phyloP scores from a whole-genome alignment of 2,329 filamentous ascomycete genomes.

The Sclerotinia glacialis region DNA sequence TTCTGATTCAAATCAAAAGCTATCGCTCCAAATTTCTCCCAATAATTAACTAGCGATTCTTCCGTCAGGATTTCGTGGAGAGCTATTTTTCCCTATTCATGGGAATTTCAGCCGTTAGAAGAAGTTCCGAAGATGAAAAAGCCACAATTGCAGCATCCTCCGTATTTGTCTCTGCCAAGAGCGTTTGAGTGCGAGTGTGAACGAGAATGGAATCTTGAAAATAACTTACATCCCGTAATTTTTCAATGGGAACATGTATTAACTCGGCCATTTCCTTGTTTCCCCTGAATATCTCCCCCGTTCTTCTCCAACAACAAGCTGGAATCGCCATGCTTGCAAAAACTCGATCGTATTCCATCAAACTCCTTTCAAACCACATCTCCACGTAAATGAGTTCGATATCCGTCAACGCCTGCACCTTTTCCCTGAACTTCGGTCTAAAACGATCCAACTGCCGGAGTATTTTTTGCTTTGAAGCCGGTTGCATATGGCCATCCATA shows the following conservation, averaged over 20 bases:
- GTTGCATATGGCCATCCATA: conserved; percentile 83
- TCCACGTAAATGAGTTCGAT: conserved; percentile 93
- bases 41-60: conserved; percentile 92
- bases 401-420: conserved; percentile 87
- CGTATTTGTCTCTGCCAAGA: conserved; percentile 2
- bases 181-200: conserved; percentile 4
- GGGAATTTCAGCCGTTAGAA: conserved; percentile 15
- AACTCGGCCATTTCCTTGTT: conserved; percentile 99
- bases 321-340: conserved; percentile 99
- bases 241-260: conserved; percentile 88
- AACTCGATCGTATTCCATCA: conserved; percentile 98
- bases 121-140: background rate
- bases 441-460: conserved; percentile 88
- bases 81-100: conserved; percentile 77
- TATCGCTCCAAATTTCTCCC: conserved; percentile 98
- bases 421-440: conserved; percentile 91
- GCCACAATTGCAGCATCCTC: conserved; percentile 13
- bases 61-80: conserved; percentile 95
- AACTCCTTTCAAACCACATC: conserved; percentile 96
- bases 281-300: conserved; percentile 93
- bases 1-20: conserved; percentile 94
- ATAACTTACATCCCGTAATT: conserved; percentile 78
- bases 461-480: conserved; percentile 83
- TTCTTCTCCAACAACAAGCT: conserved; percentile 94
- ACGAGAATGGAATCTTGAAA: background rate